Percentiles rank a stretch among this genome's conserved stretches.
Evolutionary conservation across 1,284 basidiomycete genomes (phyloP).

Genomic region (Ganoderma multipileum): DNA sequence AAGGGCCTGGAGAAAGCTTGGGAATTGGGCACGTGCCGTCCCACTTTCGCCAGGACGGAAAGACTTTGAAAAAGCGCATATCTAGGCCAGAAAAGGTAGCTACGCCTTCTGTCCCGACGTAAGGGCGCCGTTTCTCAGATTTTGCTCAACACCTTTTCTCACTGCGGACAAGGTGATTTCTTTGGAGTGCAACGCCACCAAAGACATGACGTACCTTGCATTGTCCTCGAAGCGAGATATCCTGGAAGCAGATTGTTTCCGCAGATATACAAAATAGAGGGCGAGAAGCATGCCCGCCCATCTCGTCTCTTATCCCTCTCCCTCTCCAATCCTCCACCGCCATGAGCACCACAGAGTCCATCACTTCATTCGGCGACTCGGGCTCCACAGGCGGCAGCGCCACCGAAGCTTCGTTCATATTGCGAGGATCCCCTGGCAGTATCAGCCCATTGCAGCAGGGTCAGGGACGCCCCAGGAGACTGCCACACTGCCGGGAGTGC

Average conservation of each 20-base stretch:
- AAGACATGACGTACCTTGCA: not conserved
- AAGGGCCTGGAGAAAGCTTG: too few relatives aligned
- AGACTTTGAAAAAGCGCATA: too few relatives aligned
- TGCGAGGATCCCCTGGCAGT: not conserved
- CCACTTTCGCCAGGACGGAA: too few relatives aligned
- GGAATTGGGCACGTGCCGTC: too few relatives aligned
- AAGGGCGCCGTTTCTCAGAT: too few relatives aligned
- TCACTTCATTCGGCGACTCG: not conserved
- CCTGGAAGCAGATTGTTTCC: not conserved
- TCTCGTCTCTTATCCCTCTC: not conserved
- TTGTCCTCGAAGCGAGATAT: not conserved
- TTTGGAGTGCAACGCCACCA: not conserved
- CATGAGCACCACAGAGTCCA: not conserved
- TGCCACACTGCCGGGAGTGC: slow-evolving; percentile 2
- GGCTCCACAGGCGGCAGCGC: not conserved
- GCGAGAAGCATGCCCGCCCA: not conserved
- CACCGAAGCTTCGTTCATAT: not conserved
- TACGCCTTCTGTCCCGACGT: too few relatives aligned
- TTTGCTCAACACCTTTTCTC: too few relatives aligned
- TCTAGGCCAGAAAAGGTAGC: too few relatives aligned
- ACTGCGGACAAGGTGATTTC: too few relatives aligned
- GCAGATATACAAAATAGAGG: not conserved
- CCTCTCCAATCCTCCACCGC: not conserved
- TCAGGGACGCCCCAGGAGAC: not conserved
- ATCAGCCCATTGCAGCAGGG: not conserved